Base-by-base conservation (phyloP, 257 asterid species). In the Penstemon davidsonii region DNA sequence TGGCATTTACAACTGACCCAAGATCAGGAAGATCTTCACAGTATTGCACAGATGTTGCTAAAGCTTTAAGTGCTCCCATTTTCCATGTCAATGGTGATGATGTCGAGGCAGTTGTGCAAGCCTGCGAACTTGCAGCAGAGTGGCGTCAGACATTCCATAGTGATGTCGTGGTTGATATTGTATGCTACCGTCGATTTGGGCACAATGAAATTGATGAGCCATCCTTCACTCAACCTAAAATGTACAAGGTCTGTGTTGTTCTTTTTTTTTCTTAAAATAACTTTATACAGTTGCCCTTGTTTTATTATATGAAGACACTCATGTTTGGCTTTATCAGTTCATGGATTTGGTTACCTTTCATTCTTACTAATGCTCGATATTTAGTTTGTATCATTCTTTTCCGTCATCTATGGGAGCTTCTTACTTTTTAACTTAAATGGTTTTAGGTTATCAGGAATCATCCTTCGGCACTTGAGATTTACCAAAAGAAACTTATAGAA, bases 61-160 rank as follows among this genome's bases (percentile, higher is more conserved):
- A 92, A 83, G 96, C 98, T 75, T 72, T 92, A 67, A 86, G 90
- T 69, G 87, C 91, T 60, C 98, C 98, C 45, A 92, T 92, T 72
- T 89, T 92, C 84, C 98, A 92, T 67, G 98, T 92, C 72, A 89
- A 92, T 75, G 98, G 98, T 44, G 98, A 92, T 75, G 97, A 92
- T 74, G 88, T 92, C 7, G 98, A 92, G 85, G 95, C 96, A 6
- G 98, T 92, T 56, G 98, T 85, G 78, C 88, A 83, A 81, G 97
- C 79, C 57, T 92, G 96, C 63, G 98, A 92, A 82, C 98, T 92
- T 78, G 96, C 98, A 61, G 98, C 92, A 53, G 98, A 89, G 81
- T 92, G 98, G 98, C 90, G 98, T 64, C 98, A 92, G 83, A 89
- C 84, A 19, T 92, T 92, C 66, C 98, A 89, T 71, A 84, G 95